Conservation (phyloP, 441 rosid species). For the Populus trichocarpa region DNA sequence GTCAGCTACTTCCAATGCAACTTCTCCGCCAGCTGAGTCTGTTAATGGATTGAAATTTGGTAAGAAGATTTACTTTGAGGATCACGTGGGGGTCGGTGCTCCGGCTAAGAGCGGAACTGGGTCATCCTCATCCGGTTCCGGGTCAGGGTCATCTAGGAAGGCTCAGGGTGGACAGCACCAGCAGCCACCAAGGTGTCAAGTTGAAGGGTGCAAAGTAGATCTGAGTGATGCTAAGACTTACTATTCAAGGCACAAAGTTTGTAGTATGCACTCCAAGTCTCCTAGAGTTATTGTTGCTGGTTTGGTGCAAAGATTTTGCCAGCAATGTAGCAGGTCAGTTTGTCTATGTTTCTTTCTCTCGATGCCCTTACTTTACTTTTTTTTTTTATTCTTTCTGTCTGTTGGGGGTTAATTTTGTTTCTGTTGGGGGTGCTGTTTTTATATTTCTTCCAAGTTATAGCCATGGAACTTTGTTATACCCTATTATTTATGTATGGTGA, state of each 20-base stretch:
- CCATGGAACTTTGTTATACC: background rate
- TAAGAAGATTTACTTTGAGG: slow-evolving; percentile 70
- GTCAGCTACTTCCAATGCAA: slow-evolving; percentile 29
- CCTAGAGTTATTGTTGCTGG: slow-evolving; percentile 81
- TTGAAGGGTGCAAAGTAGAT: slow-evolving; percentile 92
- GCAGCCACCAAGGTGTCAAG: slow-evolving; percentile 81
- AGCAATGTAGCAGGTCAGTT: slow-evolving; percentile 94
- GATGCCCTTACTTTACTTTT: background rate
- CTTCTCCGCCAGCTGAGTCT: slow-evolving; percentile 37
- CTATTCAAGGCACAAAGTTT: slow-evolving; percentile 89
- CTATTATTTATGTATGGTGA: background rate
- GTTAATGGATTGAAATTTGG: slow-evolving; percentile 69
- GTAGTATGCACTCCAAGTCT: slow-evolving; percentile 80
- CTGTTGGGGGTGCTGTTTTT: background rate
- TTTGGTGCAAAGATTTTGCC: slow-evolving; percentile 89
- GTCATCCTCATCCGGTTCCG: slow-evolving; percentile 17
- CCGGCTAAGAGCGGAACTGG: slow-evolving; percentile 33
- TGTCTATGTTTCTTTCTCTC: background rate
- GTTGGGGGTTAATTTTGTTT: background rate
- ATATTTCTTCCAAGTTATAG: background rate
- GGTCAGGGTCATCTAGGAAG: slow-evolving; percentile 38
- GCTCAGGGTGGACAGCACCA: slow-evolving; percentile 42
- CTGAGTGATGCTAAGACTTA: slow-evolving; percentile 89
- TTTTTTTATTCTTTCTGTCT: background rate
- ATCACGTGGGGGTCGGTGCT: slow-evolving; percentile 32